These are phyloP conservation scores for Nidula microcarpa DNA, from an alignment of 768 basidiomycete genomes.

Conservation along the genomic window DNA sequence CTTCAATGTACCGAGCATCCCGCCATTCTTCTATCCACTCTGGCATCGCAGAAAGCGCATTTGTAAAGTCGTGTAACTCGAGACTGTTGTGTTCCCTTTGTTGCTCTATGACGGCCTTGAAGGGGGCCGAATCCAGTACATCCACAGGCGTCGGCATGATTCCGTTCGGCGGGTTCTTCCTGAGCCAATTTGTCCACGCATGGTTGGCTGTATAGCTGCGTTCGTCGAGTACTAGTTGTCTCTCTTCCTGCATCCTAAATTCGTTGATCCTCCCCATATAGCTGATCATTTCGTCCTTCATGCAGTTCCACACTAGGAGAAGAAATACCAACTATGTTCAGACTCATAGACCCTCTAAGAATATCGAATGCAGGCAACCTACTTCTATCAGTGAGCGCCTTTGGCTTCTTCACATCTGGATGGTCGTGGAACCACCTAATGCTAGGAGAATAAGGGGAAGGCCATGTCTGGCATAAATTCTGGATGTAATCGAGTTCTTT, in stretches of 20 bases:
- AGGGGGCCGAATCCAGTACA: conserved; percentile 10
- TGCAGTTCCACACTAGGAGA: conserved; percentile 20
- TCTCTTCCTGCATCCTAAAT: conserved; percentile 13
- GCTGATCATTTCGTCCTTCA: conserved; percentile 17
- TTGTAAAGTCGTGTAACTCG: not conserved
- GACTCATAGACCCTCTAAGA: not conserved
- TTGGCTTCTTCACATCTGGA: conserved; percentile 9
- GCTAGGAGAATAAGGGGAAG: not conserved
- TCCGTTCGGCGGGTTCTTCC: conserved; percentile 6
- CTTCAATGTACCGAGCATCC: not conserved
- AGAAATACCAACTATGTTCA: not conserved
- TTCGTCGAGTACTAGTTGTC: conserved; percentile 9
- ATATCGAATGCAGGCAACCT: not conserved
- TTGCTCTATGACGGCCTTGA: conserved; percentile 11
- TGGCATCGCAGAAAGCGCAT: not conserved
- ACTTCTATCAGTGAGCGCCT: conserved; percentile 15
- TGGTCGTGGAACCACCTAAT: conserved; percentile 7
- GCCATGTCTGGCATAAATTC: conserved; percentile 2
- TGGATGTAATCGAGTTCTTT: conserved; percentile 7
- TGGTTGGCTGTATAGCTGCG: conserved; percentile 13
- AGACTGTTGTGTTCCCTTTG: conserved; percentile 1
- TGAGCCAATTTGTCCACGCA: conserved; percentile 18
- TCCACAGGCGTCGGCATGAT: conserved; percentile 23
- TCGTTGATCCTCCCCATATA: conserved; percentile 19
- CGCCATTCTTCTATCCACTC: not conserved